These are phyloP conservation scores for Pythium dissotocum DNA, from an alignment of 352 stramenopile species.

Conservation along the genomic window DNA sequence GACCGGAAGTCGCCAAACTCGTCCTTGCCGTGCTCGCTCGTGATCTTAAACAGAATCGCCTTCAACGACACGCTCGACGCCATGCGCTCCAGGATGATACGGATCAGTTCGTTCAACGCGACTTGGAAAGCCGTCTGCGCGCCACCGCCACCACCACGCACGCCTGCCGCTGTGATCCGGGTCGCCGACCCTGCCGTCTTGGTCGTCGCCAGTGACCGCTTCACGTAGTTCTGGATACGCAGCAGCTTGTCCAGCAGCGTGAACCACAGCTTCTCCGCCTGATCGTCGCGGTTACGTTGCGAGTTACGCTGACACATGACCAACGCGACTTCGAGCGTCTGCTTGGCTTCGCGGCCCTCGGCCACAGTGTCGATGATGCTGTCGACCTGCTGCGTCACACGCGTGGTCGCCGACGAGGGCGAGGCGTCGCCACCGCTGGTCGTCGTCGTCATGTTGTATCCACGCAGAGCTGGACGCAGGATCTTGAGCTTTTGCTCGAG, in stretches of 20 bases:
- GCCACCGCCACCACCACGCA: slow-evolving; percentile 55
- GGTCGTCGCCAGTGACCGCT: slow-evolving; percentile 84
- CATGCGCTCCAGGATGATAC: slow-evolving; percentile 94
- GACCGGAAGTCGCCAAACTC: slow-evolving; percentile 94
- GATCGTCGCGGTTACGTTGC: slow-evolving; percentile 79
- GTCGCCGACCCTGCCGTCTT: slow-evolving; percentile 39
- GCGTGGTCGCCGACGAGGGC: slow-evolving; percentile 11
- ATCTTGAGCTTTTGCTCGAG: slow-evolving; percentile 93
- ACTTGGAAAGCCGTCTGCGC: slow-evolving; percentile 89
- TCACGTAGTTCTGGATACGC: slow-evolving; percentile 91
- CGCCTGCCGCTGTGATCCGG: slow-evolving; percentile 48
- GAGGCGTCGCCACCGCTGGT: slow-evolving; percentile 21
- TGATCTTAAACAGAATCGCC: slow-evolving; percentile 95
- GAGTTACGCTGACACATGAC: slow-evolving; percentile 94
- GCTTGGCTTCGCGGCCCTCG: slow-evolving; percentile 81
- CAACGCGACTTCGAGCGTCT: slow-evolving; percentile 90
- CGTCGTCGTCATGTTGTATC: slow-evolving; percentile 61
- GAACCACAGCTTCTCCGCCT: slow-evolving; percentile 95
- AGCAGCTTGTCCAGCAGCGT: slow-evolving; percentile 93
- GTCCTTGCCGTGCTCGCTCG: slow-evolving; percentile 91
- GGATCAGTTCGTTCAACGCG: slow-evolving; percentile 90
- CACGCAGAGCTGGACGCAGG: slow-evolving; percentile 82
- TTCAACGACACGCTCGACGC: slow-evolving; percentile 92
- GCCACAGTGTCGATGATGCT: slow-evolving; percentile 82
- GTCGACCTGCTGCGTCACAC: slow-evolving; percentile 56